Evolutionary conservation across 768 basidiomycete species (phyloP), one percentile per base, ranked within the genome.

Genomic region (Mycena latifolia): DNA sequence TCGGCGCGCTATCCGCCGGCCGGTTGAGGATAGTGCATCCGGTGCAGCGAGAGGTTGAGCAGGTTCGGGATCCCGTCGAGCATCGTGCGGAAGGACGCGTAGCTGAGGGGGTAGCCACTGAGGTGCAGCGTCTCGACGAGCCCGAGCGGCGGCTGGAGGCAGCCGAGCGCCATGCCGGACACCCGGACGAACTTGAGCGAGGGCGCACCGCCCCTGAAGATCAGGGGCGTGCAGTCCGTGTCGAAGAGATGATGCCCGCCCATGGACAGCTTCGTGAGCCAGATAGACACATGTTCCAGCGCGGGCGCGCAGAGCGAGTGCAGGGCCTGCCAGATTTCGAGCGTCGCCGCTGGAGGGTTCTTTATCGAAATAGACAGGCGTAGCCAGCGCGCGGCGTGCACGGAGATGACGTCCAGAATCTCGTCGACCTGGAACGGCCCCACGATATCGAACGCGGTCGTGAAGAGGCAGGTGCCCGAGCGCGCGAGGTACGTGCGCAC

Each of bases 71-170:
- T 63, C n/a, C 76, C 60, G 14, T 72, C 69, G 18, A 84, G 69
- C 50, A 83, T 65, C 15, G 72, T 66, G 35, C 74, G 77, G 56
- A 83, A 79, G 55, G 81, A 80, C 17, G 73, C 67, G 46, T 78
- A 74, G 47, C 75, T 76, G 74, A 83, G 77, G 14, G 77, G 73
- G 73, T 78, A 79, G 6, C 82, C 82, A 47, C 83, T 83, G 24
- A 86, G 70, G 61, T 84, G 81, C n/a, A 86, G 76, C 17, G 80
- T 84, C 9, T 77, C 77, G 24, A 83, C 73, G 8, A 69, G 62
- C 11, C 62, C 63, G 17, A 78, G 70, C 0, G 83, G 80, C 11
- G 84, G 85, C 27, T 77, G 77, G 20, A 84, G 71, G 27, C 74
- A 76, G 10, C 82, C 81, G 20, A 83, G 69, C 7, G 82, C 79